Percentiles rank a stretch among this genome's conserved stretches.
Conservation (phyloP, 1,284 basidiomycete genomes). For the Cutaneotrichosporon dermatis region DNA sequence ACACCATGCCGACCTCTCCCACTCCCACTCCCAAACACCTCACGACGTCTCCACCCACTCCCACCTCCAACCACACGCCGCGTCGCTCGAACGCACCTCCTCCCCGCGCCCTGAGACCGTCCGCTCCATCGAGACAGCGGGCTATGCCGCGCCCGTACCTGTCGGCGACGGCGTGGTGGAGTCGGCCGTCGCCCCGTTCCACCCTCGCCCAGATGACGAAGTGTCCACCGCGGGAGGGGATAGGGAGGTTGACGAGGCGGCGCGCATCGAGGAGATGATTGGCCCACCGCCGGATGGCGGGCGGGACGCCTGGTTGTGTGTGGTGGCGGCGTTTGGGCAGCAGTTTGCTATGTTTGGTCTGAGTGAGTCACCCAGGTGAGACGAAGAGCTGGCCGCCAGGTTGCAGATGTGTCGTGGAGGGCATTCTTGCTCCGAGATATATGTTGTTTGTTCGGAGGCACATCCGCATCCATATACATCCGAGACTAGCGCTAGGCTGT, state of each 20-base stretch:
- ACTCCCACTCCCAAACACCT: not conserved
- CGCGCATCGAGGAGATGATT: conserved; percentile 7
- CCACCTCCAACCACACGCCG: too few species aligned
- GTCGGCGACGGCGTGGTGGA: not conserved
- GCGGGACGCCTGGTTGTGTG: conserved; percentile 41
- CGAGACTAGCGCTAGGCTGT: too few species aligned
- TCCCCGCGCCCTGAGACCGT: not conserved
- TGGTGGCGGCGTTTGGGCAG: conserved; percentile 34
- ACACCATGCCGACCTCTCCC: not conserved
- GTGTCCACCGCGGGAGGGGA: not conserved
- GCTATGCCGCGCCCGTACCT: not conserved
- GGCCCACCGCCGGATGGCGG: conserved; percentile 47
- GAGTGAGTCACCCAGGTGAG: conserved; percentile 25
- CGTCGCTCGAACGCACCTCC: too few species aligned
- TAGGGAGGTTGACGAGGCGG: not conserved
- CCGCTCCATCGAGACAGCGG: not conserved
- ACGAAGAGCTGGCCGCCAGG: too few species aligned
- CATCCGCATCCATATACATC: too few species aligned
- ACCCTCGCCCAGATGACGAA: not conserved
- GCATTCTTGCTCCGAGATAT: too few species aligned
- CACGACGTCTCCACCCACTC: not conserved
- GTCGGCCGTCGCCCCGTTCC: not conserved
- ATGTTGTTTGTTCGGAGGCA: not conserved
- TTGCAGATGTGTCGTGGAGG: not conserved
- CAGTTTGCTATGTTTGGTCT: conserved; percentile 44